A percentile compares a stretch with the other conserved stretches of the same genome.
Evolutionary conservation across 2,329 filamentous ascomycete species (phyloP).

Genomic region (Penicillium sp.): DNA sequence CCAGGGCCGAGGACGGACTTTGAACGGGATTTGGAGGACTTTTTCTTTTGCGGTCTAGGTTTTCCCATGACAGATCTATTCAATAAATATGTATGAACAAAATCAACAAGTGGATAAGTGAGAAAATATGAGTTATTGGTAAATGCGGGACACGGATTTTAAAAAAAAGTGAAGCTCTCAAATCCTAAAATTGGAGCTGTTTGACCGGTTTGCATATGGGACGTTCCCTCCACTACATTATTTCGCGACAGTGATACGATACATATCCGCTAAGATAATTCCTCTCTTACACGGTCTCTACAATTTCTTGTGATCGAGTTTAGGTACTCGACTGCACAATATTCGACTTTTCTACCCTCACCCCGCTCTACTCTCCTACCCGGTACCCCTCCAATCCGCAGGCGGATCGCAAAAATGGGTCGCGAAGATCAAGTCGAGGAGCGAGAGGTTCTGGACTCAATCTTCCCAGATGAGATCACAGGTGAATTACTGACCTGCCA

Average conservation of each 20-base stretch:
- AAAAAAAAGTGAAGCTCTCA: conserved; percentile 27
- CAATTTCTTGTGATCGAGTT: neutral
- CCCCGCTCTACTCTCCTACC: conserved; percentile 3
- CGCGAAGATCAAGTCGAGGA: conserved; percentile 91
- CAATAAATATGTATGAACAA: neutral
- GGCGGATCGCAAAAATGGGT: conserved; percentile 44
- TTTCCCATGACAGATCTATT: conserved; percentile 48
- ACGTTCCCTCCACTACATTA: conserved; percentile 14
- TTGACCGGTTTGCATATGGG: conserved; percentile 45
- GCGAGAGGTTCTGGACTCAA: conserved; percentile 95
- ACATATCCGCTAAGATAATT: conserved; percentile 5
- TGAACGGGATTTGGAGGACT: conserved; percentile 40
- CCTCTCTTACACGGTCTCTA: neutral
- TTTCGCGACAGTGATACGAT: conserved; percentile 15
- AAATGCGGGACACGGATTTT: conserved; percentile 6
- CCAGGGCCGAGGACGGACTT: conserved; percentile 47
- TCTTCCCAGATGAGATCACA: conserved; percentile 97
- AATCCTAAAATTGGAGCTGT: conserved; percentile 35
- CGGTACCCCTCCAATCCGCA: conserved; percentile 32
- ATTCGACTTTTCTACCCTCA: neutral
- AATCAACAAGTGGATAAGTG: neutral
- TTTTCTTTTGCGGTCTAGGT: conserved; percentile 51
- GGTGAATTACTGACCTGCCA: conserved; percentile 52
- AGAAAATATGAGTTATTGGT: conserved; percentile 1
- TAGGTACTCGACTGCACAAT: neutral